Evolutionary conservation across 306 rosid genomes (phyloP).

Genomic region (Albizia julibrissin): DNA sequence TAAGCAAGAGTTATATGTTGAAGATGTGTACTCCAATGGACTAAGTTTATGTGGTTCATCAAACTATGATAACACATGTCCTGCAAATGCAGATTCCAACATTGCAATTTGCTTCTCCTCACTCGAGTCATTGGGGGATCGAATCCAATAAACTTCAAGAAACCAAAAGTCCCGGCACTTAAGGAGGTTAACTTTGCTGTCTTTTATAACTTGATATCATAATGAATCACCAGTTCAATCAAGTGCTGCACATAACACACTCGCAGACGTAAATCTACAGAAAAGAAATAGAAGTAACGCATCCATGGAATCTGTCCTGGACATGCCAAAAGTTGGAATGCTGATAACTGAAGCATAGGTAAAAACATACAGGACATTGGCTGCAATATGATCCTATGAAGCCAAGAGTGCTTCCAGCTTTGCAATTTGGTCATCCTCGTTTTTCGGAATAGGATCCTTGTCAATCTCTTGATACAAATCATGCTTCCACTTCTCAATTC

Average conservation of each 20-base stretch:
- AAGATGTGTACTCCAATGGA: background rate
- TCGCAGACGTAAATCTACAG: constrained; percentile 10
- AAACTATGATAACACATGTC: background rate
- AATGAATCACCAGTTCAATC: background rate
- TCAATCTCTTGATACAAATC: constrained; percentile 65
- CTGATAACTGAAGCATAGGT: constrained; percentile 9
- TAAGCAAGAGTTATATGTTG: background rate
- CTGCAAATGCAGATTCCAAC: constrained; percentile 32
- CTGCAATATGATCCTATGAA: constrained; percentile 40
- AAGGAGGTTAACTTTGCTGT: background rate
- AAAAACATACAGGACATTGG: background rate
- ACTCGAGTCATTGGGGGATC: constrained; percentile 40
- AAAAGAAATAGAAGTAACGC: constrained; percentile 8
- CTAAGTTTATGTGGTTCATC: background rate
- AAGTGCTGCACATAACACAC: constrained; percentile 11
- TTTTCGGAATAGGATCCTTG: constrained; percentile 62
- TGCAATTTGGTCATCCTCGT: constrained; percentile 79
- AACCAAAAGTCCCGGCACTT: background rate
- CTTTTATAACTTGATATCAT: background rate
- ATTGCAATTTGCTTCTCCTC: constrained; percentile 52
- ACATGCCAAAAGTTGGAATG: background rate
- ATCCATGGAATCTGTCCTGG: constrained; percentile 27
- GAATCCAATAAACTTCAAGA: constrained; percentile 42
- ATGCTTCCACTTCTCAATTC: constrained; percentile 68
- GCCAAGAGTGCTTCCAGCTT: constrained; percentile 80